Base-by-base conservation (phyloP, 2,329 filamentous ascomycete species). In the Incumbomyces lentus region DNA sequence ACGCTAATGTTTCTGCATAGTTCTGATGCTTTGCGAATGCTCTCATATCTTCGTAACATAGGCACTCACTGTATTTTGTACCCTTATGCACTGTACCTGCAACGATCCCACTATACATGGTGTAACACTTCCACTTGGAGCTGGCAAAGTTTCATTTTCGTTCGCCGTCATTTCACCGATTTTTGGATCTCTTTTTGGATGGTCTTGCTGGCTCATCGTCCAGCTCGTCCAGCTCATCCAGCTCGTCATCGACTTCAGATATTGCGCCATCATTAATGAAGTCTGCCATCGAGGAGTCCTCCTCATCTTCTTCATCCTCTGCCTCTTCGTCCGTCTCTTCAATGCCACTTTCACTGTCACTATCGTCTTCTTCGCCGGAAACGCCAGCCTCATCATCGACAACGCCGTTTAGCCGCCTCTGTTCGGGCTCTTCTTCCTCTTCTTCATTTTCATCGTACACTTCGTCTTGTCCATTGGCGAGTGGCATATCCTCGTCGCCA, bases 401-500 rank as follows among this genome's bases (percentile, higher is more conserved):
- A 5, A 57, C 49, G 6, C 43, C 52, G 13, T 51, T 49, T 60
- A 64, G 40, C 73, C 71, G 44, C 12, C 50, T 49, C 60, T 64
- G 1, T 52, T 60, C 8, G 60, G 63, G 14, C 4, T 64, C 65
- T 6, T 69, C 70, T 10, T 70, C 71, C 10, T 60, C 57, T 0
- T 55, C 59, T 3, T 63, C 64, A 17, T 80, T 78, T 36, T 82
- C 78, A 5, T 78, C 81, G 22, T 74, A 78, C 5, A 46, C 49
- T 12, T 69, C 66, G 16, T 64, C 63, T 11, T 66, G 62, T 33
- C 73, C 75, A 52, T 78, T 80, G 17, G 72, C 68, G 26, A 73
- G 65, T 2, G 72, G 71, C 56, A 75, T 69, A 38, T 78, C 79
- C 14, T 81, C 79, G 13, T 78, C 74, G 2, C 75, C 73, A 48